Conservation (phyloP, 805 yeast genomes). For the Lipomyces chichibuensis region DNA sequence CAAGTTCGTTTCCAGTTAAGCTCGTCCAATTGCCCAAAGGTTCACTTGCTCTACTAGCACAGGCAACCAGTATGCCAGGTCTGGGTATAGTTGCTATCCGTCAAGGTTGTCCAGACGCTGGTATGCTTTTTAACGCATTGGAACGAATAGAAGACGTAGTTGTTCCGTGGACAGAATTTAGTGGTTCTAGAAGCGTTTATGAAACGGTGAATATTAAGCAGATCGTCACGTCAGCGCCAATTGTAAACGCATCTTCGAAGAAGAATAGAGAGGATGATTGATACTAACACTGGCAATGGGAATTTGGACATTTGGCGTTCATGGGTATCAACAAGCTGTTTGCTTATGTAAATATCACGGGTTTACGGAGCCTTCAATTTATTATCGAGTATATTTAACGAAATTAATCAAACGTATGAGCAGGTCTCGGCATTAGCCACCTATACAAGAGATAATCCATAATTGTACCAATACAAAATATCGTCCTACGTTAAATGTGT, state of each 20-base stretch:
- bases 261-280: neutral
- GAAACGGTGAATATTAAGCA: constrained; percentile 22
- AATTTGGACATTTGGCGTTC: neutral
- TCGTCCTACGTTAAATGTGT: neutral
- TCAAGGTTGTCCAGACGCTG: constrained; percentile 10
- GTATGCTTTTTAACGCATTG: constrained; percentile 10
- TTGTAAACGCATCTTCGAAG: neutral
- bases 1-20: constrained; percentile 22
- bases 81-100: constrained; percentile 28
- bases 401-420: neutral
- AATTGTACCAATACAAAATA: neutral
- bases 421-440: neutral
- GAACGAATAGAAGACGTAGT: constrained; percentile 13
- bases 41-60: constrained; percentile 13
- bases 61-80: constrained; percentile 19
- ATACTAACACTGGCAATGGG: constrained; percentile 3
- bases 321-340: neutral
- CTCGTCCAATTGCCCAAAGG: constrained; percentile 29
- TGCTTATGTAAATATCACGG: neutral
- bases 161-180: constrained; percentile 21
- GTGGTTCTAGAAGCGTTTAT: neutral
- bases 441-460: neutral
- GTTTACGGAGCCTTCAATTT: neutral
- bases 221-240: constrained; percentile 21
- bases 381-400: neutral